Percentiles rank a stretch among this genome's conserved stretches.
Evolutionary conservation across 225 moss, liverwort and hornwort species (phyloP).

Genomic region (Pleurozium schreberi): DNA sequence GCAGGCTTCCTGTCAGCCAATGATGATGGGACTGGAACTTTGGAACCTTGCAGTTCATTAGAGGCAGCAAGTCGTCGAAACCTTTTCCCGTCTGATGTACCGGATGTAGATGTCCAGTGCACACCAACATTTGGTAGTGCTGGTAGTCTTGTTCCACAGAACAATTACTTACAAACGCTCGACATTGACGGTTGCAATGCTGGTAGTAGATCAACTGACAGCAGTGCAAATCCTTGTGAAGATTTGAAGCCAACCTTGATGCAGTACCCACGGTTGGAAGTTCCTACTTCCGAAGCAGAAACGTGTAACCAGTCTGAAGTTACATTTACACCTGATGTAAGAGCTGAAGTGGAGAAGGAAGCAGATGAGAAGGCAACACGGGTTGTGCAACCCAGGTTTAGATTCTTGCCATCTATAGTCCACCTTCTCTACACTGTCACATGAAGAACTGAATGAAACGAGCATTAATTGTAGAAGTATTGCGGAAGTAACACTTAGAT

Average conservation of each 20-base stretch:
- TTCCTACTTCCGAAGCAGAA: not conserved
- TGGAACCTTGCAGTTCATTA: not conserved
- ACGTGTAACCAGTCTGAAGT: not conserved
- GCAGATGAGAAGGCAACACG: not conserved
- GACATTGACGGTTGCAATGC: not conserved
- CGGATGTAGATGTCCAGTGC: slow-evolving; percentile 9
- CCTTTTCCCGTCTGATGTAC: not conserved
- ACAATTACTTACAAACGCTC: not conserved
- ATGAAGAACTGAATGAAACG: not conserved
- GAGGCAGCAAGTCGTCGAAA: not conserved
- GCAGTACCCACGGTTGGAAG: slow-evolving; percentile 16
- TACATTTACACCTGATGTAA: not conserved
- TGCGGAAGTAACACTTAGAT: not conserved
- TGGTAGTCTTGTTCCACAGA: not conserved
- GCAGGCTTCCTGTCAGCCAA: not conserved
- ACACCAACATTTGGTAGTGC: slow-evolving; percentile 44
- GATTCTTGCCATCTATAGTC: not conserved
- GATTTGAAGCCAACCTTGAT: slow-evolving; percentile 7
- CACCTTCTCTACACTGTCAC: not conserved
- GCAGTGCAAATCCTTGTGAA: not conserved
- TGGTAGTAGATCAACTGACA: not conserved
- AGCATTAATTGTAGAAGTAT: not conserved
- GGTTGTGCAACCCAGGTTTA: not conserved
- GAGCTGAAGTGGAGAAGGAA: not conserved
- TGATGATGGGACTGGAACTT: not conserved